Evolutionary conservation across 1,284 basidiomycete species (phyloP).

Genomic region (Sporisorium graminicola): DNA sequence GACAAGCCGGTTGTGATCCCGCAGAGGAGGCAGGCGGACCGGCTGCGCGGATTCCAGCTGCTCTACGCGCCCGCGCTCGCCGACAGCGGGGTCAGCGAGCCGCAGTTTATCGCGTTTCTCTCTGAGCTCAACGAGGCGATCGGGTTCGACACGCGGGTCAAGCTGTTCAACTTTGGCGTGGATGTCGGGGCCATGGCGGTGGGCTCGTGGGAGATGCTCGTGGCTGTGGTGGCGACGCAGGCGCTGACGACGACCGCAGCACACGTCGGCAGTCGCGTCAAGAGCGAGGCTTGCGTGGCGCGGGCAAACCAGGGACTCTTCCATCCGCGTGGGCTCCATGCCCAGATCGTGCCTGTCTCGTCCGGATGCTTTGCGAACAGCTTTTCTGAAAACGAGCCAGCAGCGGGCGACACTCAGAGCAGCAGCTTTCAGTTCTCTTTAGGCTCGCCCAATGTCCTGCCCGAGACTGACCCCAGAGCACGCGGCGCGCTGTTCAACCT

Average conservation of each 20-base stretch:
- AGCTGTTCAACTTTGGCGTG: constrained; percentile 32
- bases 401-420: not conserved
- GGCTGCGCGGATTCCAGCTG: constrained; percentile 31
- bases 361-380: not conserved
- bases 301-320: constrained; percentile 20
- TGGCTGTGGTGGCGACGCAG: constrained; percentile 23
- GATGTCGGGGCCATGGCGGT: constrained; percentile 21
- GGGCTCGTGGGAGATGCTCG: constrained; percentile 25
- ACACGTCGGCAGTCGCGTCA: constrained; percentile 16
- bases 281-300: constrained; percentile 21
- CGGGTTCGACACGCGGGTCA: constrained; percentile 32
- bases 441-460: constrained; percentile 25
- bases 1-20: constrained; percentile 26
- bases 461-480: constrained; percentile 15
- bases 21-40: constrained; percentile 19
- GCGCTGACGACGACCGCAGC: constrained; percentile 19
- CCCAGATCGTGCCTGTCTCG: constrained; percentile 16
- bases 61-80: constrained; percentile 20
- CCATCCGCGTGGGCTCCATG: constrained; percentile 25
- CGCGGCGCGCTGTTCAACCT: constrained; percentile 26
- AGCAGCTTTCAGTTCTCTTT: constrained; percentile 27
- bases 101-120: constrained; percentile 19
- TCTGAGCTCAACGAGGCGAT: constrained; percentile 27
- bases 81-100: constrained; percentile 14
- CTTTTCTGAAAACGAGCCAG: not conserved